Evolutionary conservation across 176 grass and related monocot genomes (phyloP).

Genomic region (maize (Zea mays)): Zm-B73-REFERENCE-NAM-5.0 NC_050102.1:170803001-170803500

Average conservation of each 20-base stretch:
- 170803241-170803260: not conserved
- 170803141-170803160: not conserved
- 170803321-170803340: constrained; percentile 90
- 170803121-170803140: not conserved
- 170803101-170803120: not conserved
- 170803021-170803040: not conserved
- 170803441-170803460: constrained; percentile 97
- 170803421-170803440: constrained; percentile 96
- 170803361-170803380: constrained; percentile 97
- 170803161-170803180: not conserved
- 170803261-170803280: not conserved
- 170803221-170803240: not conserved
- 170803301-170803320: constrained; percentile 91
- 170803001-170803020: not conserved
- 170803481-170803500: constrained; percentile 88
- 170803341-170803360: constrained; percentile 76
- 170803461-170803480: constrained; percentile 81
- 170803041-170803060: not conserved
- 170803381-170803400: constrained; percentile 87
- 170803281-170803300: constrained; percentile 52
- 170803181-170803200: not conserved
- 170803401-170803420: constrained; percentile 91
- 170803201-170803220: not conserved
- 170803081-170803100: not conserved
- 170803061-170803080: not conserved